phyloP scores from a whole-genome alignment of 1,284 basidiomycete genomes.

The Laetiporus sulphureus region DNA sequence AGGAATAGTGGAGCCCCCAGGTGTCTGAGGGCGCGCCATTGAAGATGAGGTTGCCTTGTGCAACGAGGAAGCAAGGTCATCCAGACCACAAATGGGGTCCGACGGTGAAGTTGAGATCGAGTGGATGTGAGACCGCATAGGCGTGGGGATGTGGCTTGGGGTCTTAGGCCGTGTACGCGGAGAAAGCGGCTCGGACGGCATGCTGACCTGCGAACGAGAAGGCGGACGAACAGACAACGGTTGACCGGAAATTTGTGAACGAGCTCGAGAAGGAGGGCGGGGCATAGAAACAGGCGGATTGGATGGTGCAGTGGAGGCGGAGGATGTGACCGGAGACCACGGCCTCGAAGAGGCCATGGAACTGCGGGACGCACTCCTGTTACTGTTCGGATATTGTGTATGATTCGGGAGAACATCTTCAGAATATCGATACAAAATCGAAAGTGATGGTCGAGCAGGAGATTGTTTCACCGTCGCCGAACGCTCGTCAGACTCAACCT shows the following conservation, averaged over 20 bases:
- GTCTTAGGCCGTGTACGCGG: constrained; percentile 65
- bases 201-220: constrained; percentile 28
- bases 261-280: constrained; percentile 27
- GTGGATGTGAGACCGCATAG: constrained; percentile 36
- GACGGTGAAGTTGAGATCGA: constrained; percentile 44
- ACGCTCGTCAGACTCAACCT: constrained; percentile 47
- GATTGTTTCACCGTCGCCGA: constrained; percentile 40
- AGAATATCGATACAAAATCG: constrained; percentile 26
- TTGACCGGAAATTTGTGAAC: constrained; percentile 30
- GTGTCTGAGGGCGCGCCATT: constrained; percentile 32
- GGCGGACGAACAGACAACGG: constrained; percentile 12
- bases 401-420: too few species aligned
- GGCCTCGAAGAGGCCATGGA: constrained; percentile 74
- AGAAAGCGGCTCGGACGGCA: constrained; percentile 23
- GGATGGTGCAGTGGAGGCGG: constrained; percentile 61
- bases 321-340: constrained; percentile 72
- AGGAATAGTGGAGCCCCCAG: constrained; percentile 33
- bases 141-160: constrained; percentile 68
- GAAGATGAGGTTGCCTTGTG: constrained; percentile 64
- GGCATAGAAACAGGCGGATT: constrained; percentile 26
- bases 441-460: constrained; percentile 26
- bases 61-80: constrained; percentile 36
- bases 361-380: constrained; percentile 61
- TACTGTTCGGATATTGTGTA: too few species aligned
- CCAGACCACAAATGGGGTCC: constrained; percentile 41